Evolutionary conservation across 1,284 basidiomycete species (phyloP).

Genomic region (Thecaphora thlaspeos): DNA sequence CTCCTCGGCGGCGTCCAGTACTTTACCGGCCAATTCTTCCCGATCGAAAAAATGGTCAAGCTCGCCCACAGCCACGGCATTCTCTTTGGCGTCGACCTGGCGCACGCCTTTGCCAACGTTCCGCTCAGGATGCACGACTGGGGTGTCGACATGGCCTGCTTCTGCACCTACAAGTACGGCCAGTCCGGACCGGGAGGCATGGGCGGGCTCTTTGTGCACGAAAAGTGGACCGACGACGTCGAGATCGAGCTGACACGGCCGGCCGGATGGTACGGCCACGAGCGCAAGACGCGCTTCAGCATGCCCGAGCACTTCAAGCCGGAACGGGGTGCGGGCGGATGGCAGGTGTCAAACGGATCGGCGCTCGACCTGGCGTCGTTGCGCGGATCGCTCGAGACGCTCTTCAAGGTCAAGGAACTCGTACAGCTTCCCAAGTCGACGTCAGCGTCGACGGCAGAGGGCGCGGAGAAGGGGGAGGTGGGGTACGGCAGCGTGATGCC

Average conservation of each 20-base stretch:
- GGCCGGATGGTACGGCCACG: slow-evolving; percentile 98
- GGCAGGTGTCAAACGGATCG: slow-evolving; percentile 90
- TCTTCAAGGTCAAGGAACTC: slow-evolving; percentile 21
- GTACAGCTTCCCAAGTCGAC: slow-evolving; percentile 1
- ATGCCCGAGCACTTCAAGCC: slow-evolving; percentile 84
- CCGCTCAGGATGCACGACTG: slow-evolving; percentile 85
- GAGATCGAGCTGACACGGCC: slow-evolving; percentile 63
- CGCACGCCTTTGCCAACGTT: slow-evolving; percentile 92
- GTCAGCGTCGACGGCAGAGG: slow-evolving; percentile 4
- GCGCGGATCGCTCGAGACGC: slow-evolving; percentile 48
- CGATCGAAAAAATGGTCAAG: slow-evolving; percentile 74
- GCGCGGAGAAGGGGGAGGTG: slow-evolving; percentile 9
- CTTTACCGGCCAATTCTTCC: slow-evolving; percentile 95
- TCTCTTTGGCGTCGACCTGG: slow-evolving; percentile 91
- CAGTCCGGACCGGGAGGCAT: slow-evolving; percentile 94
- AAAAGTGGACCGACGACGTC: slow-evolving; percentile 63
- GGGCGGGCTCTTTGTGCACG: slow-evolving; percentile 85
- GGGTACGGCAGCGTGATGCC: slow-evolving; percentile 51
- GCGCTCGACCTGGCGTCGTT: slow-evolving; percentile 68
- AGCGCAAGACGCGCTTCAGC: slow-evolving; percentile 78
- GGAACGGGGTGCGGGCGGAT: slow-evolving; percentile 85
- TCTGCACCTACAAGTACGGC: slow-evolving; percentile 68
- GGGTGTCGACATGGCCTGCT: slow-evolving; percentile 83
- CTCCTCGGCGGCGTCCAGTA: slow-evolving; percentile 67
- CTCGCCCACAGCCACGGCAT: slow-evolving; percentile 78